These are phyloP conservation scores for Panus rudis DNA, from an alignment of 768 basidiomycete species.

Conservation along the genomic window DNA sequence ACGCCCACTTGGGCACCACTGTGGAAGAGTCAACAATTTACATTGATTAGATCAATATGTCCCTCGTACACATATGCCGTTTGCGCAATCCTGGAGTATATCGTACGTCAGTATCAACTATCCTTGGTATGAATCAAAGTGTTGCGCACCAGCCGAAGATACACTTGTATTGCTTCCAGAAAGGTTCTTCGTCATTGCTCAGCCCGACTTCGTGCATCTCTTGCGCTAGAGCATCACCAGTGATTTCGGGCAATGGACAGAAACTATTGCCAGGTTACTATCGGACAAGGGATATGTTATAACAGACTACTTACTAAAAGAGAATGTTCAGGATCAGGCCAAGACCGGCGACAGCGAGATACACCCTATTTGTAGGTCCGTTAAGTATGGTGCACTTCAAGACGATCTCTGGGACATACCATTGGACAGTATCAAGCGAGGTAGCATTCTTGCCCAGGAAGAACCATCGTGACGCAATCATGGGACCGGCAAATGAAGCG, in stretches of 20 bases:
- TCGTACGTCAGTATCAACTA: not conserved
- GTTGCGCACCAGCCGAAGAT: constrained; percentile 50
- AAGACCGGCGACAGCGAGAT: constrained; percentile 57
- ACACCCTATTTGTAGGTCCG: constrained; percentile 37
- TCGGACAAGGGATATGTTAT: constrained; percentile 2
- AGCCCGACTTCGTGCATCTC: constrained; percentile 39
- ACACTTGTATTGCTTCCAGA: constrained; percentile 64
- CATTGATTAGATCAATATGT: not conserved
- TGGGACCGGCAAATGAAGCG: constrained; percentile 65
- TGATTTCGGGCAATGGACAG: constrained; percentile 62
- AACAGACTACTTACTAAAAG: constrained; percentile 44
- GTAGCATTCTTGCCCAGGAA: constrained; percentile 58
- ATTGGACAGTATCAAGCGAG: constrained; percentile 61
- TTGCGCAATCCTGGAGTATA: constrained; percentile 44
- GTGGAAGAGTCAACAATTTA: not conserved
- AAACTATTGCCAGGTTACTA: constrained; percentile 35
- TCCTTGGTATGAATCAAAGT: not conserved
- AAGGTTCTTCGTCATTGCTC: constrained; percentile 41
- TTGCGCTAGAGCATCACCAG: constrained; percentile 53
- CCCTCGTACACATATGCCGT: constrained; percentile 51
- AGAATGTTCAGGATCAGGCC: constrained; percentile 54
- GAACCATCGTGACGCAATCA: constrained; percentile 72
- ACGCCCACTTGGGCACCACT: constrained; percentile 63
- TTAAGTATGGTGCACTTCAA: constrained; percentile 1
- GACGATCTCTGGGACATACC: constrained; percentile 28